These are phyloP conservation scores for Aspergillus chevalieri DNA, from an alignment of 2,329 filamentous ascomycete species.

Conservation along the genomic window DNA sequence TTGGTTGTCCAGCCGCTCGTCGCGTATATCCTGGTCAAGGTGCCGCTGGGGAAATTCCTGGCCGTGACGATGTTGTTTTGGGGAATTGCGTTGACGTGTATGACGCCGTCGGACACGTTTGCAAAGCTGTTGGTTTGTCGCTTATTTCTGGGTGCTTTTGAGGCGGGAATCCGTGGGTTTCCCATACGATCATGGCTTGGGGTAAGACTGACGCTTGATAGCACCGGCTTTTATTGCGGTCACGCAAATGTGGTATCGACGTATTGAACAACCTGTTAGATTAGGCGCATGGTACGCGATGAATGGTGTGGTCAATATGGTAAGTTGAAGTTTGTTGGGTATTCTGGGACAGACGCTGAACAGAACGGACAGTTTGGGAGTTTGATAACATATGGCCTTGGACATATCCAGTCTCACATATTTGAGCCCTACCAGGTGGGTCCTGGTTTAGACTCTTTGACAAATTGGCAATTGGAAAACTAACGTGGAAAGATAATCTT, in stretches of 20 bases:
- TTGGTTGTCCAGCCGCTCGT: conserved; percentile 49
- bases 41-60: conserved; percentile 57
- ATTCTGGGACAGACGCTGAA: not conserved
- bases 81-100: conserved; percentile 47
- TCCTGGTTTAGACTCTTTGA: too few species aligned
- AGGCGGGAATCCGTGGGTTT: conserved; percentile 37
- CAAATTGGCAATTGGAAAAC: not conserved
- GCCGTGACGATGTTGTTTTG: conserved; percentile 48
- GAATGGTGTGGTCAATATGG: conserved; percentile 51
- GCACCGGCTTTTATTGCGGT: conserved; percentile 49
- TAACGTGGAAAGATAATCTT: conserved; percentile 23
- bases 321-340: conserved; percentile 14
- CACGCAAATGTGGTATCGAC: conserved; percentile 52
- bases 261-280: conserved; percentile 47
- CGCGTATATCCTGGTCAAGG: conserved; percentile 52
- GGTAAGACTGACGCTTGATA: conserved; percentile 2
- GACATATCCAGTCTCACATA: conserved; percentile 40
- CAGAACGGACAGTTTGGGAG: conserved; percentile 38
- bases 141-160: conserved; percentile 54
- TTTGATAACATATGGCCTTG: conserved; percentile 48
- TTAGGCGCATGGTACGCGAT: conserved; percentile 50
- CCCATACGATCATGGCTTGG: not conserved
- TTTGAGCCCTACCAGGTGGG: conserved; percentile 48
- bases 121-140: conserved; percentile 46
- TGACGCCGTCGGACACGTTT: conserved; percentile 50